Evolutionary conservation across 2,329 filamentous ascomycete genomes (phyloP).

Genomic region (Aspergillus pseudotamarii): DNA sequence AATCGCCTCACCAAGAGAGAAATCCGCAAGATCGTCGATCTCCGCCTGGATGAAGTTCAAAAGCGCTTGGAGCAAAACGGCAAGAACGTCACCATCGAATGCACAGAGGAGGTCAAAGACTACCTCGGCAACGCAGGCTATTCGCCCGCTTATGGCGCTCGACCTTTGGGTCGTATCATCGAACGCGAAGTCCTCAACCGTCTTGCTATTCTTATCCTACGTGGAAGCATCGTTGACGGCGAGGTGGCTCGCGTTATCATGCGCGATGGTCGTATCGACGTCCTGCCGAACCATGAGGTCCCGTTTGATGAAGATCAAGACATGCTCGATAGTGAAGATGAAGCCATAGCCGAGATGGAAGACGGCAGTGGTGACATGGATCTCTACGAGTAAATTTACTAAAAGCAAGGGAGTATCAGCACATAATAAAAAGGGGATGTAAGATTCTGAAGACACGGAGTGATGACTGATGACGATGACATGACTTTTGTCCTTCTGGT

Average conservation of each 20-base stretch:
- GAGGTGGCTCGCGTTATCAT: conserved; percentile 80
- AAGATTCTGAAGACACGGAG: neutral
- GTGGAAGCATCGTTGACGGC: conserved; percentile 81
- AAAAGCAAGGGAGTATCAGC: neutral
- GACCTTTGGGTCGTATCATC: conserved; percentile 84
- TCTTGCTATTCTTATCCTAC: conserved; percentile 85
- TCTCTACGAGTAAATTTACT: conserved; percentile 55
- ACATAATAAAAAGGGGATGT: neutral
- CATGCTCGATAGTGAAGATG: conserved; percentile 74
- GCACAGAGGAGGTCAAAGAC: conserved; percentile 83
- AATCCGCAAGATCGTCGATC: conserved; percentile 93
- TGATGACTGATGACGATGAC: conserved; percentile 7
- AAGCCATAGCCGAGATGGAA: conserved; percentile 72
- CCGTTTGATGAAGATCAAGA: conserved; percentile 67
- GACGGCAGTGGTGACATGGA: conserved; percentile 62
- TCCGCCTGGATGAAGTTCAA: conserved; percentile 86
- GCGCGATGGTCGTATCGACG: conserved; percentile 75
- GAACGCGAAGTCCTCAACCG: conserved; percentile 97
- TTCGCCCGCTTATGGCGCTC: conserved; percentile 90
- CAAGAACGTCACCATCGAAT: conserved; percentile 81
- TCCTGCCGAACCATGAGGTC: conserved; percentile 79
- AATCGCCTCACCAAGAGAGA: conserved; percentile 88
- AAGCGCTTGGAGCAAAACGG: conserved; percentile 83
- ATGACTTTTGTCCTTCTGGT: conserved; percentile 1
- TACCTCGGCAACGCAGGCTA: conserved; percentile 91